Percentiles rank a stretch among this genome's conserved stretches.
Evolutionary conservation across 495 filamentous ascomycete species (phyloP).

Genomic region (Wilcoxina mikolae): DNA sequence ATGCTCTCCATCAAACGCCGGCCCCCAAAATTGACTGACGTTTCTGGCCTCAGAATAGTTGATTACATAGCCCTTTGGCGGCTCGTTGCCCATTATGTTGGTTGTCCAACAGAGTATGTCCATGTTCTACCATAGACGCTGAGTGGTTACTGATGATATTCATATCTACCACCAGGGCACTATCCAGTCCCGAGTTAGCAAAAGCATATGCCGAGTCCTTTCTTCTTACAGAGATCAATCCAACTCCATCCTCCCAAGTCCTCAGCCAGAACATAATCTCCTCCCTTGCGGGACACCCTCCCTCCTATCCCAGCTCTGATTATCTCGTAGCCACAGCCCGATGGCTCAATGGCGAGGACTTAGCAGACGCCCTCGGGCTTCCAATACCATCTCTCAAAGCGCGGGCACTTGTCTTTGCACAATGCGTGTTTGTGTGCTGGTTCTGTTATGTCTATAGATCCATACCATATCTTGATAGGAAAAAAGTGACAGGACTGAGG

Average conservation of each 20-base stretch:
- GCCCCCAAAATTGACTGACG: too few relatives aligned
- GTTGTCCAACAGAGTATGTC: slow-evolving; percentile 46
- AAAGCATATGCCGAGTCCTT: slow-evolving; percentile 51
- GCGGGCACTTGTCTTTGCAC: slow-evolving; percentile 46
- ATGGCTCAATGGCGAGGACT: slow-evolving; percentile 52
- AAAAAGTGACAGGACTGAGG: slow-evolving; percentile 42
- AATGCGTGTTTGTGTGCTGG: slow-evolving; percentile 49
- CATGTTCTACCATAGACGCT: too few relatives aligned
- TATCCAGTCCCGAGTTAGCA: slow-evolving; percentile 41
- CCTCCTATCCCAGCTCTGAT: slow-evolving; percentile 44
- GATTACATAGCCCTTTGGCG: slow-evolving; percentile 69
- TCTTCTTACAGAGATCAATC: slow-evolving; percentile 46
- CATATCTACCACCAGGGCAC: too few relatives aligned
- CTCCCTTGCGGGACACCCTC: slow-evolving; percentile 46
- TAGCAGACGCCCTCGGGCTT: slow-evolving; percentile 47
- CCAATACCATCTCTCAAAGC: slow-evolving; percentile 43
- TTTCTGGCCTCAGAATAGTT: too few relatives aligned
- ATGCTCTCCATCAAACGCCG: too few relatives aligned
- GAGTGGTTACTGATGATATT: too few relatives aligned
- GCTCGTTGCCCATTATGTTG: slow-evolving; percentile 56
- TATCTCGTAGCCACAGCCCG: slow-evolving; percentile 52
- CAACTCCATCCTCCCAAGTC: slow-evolving; percentile 43
- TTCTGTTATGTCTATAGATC: slow-evolving; percentile 41
- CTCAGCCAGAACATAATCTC: slow-evolving; percentile 63
- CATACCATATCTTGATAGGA: slow-evolving; percentile 43